Percentiles rank a stretch among this genome's conserved stretches.
Conservation (phyloP, 208 protist species). For the Leptomonas pyrrhocoris region DNA sequence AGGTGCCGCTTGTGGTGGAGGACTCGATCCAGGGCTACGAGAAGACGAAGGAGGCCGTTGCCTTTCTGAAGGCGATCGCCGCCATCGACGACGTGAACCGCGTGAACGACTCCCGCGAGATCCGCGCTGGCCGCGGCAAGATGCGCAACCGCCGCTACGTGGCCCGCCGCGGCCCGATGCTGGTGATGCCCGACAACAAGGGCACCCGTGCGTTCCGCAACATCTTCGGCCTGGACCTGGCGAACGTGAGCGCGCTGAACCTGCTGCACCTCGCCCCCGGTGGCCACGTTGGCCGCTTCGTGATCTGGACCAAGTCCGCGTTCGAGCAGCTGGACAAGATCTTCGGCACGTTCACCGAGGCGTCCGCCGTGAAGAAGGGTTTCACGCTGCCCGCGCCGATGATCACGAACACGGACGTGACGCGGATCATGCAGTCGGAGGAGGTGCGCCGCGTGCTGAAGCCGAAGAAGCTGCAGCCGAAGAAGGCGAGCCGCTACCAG, state of each 20-base stretch:
- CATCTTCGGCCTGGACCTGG: conserved; percentile 97
- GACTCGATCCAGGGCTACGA: conserved; percentile 86
- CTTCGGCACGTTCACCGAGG: conserved; percentile 93
- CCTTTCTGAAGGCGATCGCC: conserved; percentile 91
- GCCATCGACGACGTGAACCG: no score
- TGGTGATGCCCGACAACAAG: conserved; percentile 94
- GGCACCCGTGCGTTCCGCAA: conserved; percentile 95
- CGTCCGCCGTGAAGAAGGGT: conserved; percentile 90
- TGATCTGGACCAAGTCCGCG: conserved; percentile 99
- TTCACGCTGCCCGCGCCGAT: conserved; percentile 75
- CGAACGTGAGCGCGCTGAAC: conserved; percentile 95
- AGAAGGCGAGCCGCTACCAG: conserved; percentile 36
- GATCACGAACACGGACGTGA: conserved; percentile 79
- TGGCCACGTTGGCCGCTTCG: conserved; percentile 98
- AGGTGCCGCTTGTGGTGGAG: conserved; percentile 97
- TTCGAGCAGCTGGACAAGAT: conserved; percentile 97
- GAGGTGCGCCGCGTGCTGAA: conserved; percentile 80
- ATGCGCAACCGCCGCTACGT: conserved; percentile 97
- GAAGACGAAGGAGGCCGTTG: conserved; percentile 97
- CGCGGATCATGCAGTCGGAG: conserved; percentile 83
- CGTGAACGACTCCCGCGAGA: conserved; percentile 75
- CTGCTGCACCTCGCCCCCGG: conserved; percentile 99
- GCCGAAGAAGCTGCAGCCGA: conserved; percentile 75
- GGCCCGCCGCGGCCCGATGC: conserved; percentile 94
- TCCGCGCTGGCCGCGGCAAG: conserved; percentile 97